Base-by-base conservation (phyloP, 129 eudicot genomes). In the Saussurea involucrata region DNA sequence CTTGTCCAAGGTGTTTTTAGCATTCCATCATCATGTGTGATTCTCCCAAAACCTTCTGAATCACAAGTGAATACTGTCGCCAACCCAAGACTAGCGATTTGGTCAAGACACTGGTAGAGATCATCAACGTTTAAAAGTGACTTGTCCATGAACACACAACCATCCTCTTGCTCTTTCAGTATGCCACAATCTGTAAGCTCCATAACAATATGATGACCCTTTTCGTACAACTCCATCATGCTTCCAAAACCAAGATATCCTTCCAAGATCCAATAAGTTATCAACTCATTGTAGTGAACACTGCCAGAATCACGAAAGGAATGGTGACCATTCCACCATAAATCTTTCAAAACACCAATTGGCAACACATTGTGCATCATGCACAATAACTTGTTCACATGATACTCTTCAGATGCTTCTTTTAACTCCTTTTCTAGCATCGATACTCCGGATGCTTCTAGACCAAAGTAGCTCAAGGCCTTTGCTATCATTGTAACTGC, bases 221-320 rank as follows among this genome's bases (percentile, higher is more conserved):
- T 22, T 27, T 76, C 82, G 5, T 84, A 84, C 63, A 61, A 69
- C 32, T 79, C 78, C 4, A 64, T 64, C 37, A 55, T 25, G 36
- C 66, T 67, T 4, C 69, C 27, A 15, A 15, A 44, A 12, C 82
- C 84, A 27, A 84, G 74, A 72, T 70, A 79, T 55, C 87, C 87
- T 80, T 84, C 87, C 58, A 84, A 15, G 20, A 84, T 84, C 87
- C 84, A 84, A 65, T 75, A 79, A 27, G 84, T 55, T 75, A 84
- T 84, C 79, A 84, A 18, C 78, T 84, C 87, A 63, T 71, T 79
- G 76, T 69, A 84, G 20, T 84, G 81, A 3, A 84, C 66, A 4
- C 55, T 44, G 21, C 68, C 75, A 69, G 15, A 34, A 11, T 71
- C 72, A n/a, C 69, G 75, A 17, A 80, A 75, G 25, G 49, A 64